These are phyloP conservation scores for Heliamphora pulchella DNA, from an alignment of 179 eudicot species.

Conservation along the genomic window DNA sequence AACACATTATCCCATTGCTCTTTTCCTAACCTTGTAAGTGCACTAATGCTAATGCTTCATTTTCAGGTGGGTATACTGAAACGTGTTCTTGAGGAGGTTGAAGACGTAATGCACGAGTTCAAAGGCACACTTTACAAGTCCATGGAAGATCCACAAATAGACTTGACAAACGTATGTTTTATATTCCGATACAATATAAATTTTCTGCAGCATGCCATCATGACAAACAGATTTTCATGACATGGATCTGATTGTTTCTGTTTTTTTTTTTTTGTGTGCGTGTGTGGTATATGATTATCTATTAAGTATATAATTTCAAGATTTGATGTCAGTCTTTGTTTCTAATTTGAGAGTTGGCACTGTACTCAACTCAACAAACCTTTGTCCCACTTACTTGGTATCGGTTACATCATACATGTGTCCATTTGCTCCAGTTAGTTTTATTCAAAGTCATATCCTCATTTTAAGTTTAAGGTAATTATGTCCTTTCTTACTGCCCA, in stretches of 20 bases:
- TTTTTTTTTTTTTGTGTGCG: no score
- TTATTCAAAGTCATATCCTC: no score
- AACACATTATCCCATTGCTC: not conserved
- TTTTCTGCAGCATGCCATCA: not conserved
- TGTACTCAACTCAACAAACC: no score
- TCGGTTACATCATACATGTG: no score
- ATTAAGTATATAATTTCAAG: no score
- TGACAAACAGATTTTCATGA: not conserved
- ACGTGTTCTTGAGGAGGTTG: slow-evolving; percentile 98
- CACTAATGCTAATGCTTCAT: slow-evolving; percentile 9
- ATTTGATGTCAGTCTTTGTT: slow-evolving; percentile 4
- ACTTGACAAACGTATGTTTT: slow-evolving; percentile 67
- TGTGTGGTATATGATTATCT: not conserved
- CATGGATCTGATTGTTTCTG: not conserved
- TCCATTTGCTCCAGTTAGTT: no score
- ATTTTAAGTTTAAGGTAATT: no score
- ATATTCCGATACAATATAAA: not conserved
- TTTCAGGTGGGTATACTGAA: slow-evolving; percentile 93
- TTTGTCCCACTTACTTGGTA: no score
- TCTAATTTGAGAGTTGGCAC: not conserved
- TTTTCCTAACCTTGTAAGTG: slow-evolving; percentile 2
- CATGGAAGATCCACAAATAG: slow-evolving; percentile 91
- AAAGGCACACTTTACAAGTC: slow-evolving; percentile 84
- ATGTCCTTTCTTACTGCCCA: no score
- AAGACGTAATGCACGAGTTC: slow-evolving; percentile 94